phyloP scores from a whole-genome alignment of 306 rosid genomes.

The Gleditsia sinensis region DNA sequence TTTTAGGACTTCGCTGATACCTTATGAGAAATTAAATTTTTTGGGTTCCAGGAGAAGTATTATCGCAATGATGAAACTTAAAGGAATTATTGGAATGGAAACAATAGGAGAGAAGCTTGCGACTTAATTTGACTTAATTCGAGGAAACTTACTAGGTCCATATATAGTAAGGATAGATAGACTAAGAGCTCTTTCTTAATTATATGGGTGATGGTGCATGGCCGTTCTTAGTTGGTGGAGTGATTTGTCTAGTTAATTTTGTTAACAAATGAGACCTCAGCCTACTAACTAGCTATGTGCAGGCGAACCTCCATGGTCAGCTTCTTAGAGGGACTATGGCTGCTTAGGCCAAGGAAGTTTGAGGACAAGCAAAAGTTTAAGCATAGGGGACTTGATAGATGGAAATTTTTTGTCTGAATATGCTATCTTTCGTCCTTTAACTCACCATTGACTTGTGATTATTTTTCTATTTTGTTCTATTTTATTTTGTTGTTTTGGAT shows the following conservation, averaged over 20 bases:
- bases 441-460: too few relatives aligned
- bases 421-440: too few relatives aligned
- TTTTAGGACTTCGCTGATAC: too few relatives aligned
- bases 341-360: constrained; percentile 9
- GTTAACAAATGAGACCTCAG: background rate
- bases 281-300: constrained; percentile 9
- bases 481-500: too few relatives aligned
- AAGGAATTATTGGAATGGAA: background rate
- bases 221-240: background rate
- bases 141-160: constrained; percentile 35
- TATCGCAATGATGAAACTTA: background rate
- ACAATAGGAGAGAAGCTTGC: background rate
- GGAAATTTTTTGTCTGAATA: too few relatives aligned
- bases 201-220: background rate
- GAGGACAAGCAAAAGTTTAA: too few relatives aligned
- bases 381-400: too few relatives aligned
- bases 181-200: constrained; percentile 1
- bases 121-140: constrained; percentile 39
- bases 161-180: background rate
- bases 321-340: constrained; percentile 26
- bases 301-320: background rate
- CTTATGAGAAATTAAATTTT: too few relatives aligned
- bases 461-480: too few relatives aligned
- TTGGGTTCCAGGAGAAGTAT: too few relatives aligned
- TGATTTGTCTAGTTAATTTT: background rate